Evolutionary conservation across 2,329 filamentous ascomycete species (phyloP).

Genomic region (Sporothrix pseudoabietina): DNA sequence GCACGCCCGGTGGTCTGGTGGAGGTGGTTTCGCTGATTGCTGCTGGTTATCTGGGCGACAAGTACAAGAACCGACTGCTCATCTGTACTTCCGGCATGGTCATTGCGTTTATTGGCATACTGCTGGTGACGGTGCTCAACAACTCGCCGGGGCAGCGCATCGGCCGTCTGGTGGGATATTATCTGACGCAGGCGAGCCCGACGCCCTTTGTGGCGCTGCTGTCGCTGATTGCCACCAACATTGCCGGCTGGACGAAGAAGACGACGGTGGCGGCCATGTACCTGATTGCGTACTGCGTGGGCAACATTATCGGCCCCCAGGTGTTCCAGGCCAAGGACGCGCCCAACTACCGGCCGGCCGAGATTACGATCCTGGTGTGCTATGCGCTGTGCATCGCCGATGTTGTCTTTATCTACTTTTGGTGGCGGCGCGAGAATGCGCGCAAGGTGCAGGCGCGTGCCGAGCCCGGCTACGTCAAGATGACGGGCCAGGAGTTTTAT

Average conservation of each 20-base stretch:
- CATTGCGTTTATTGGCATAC: constrained; percentile 59
- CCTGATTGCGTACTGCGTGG: constrained; percentile 54
- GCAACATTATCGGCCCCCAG: constrained; percentile 59
- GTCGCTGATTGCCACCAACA: constrained; percentile 64
- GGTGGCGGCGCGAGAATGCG: constrained; percentile 60
- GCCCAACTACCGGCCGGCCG: constrained; percentile 63
- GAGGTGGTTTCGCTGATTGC: constrained; percentile 47
- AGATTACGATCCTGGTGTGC: constrained; percentile 65
- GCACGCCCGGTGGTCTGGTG: constrained; percentile 65
- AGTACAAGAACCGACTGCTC: constrained; percentile 56
- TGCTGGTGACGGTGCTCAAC: constrained; percentile 65
- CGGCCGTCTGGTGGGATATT: constrained; percentile 65
- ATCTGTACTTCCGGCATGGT: constrained; percentile 38
- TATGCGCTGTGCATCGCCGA: constrained; percentile 49
- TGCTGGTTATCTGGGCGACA: constrained; percentile 56
- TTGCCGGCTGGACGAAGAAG: constrained; percentile 61
- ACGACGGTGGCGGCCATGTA: constrained; percentile 59
- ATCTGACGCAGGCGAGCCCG: constrained; percentile 62
- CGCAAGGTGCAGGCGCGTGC: constrained; percentile 58
- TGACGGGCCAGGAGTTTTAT: constrained; percentile 69
- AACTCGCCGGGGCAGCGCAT: constrained; percentile 51
- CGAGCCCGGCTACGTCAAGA: constrained; percentile 58
- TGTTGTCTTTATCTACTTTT: constrained; percentile 63
- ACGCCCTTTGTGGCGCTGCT: constrained; percentile 66
- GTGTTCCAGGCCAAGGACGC: constrained; percentile 59